A percentile compares a stretch with the other conserved stretches of the same genome.
phyloP scores from a whole-genome alignment of 2,329 filamentous ascomycete genomes.

The Aspergillus melleus region DNA sequence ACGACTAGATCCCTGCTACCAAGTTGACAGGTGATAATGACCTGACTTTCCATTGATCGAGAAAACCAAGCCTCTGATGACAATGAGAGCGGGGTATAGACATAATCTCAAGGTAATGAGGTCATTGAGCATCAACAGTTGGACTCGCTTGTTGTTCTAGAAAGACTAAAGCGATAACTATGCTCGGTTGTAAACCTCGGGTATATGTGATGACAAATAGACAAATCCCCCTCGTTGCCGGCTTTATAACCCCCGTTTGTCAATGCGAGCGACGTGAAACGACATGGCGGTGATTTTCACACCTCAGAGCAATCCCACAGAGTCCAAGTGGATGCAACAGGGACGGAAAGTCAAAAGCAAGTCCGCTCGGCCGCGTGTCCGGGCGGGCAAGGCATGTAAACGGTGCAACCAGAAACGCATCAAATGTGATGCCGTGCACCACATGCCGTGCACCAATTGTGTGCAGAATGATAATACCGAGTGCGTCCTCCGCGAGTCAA shows the following conservation, averaged over 20 bases:
- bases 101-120: too few relatives aligned
- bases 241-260: too few relatives aligned
- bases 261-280: not conserved
- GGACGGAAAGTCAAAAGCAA: not conserved
- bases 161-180: too few relatives aligned
- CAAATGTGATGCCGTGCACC: conserved; percentile 4
- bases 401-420: conserved; percentile 1
- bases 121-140: too few relatives aligned
- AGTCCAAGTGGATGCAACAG: not conserved
- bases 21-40: too few relatives aligned
- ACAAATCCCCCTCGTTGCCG: too few relatives aligned
- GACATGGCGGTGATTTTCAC: not conserved
- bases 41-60: too few relatives aligned
- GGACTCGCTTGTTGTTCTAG: too few relatives aligned
- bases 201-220: not conserved
- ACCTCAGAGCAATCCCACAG: not conserved
- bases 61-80: too few relatives aligned
- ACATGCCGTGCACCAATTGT: conserved; percentile 1
- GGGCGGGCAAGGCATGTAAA: conserved; percentile 4
- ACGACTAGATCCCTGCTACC: too few relatives aligned
- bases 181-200: not conserved
- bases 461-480: not conserved
- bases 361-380: not conserved
- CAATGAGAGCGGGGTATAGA: too few relatives aligned
- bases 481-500: not conserved